A percentile compares a stretch with the other conserved stretches of the same genome.
phyloP scores from a whole-genome alignment of 1,284 basidiomycete species.

The Kalmanozyma brasiliensis region DNA sequence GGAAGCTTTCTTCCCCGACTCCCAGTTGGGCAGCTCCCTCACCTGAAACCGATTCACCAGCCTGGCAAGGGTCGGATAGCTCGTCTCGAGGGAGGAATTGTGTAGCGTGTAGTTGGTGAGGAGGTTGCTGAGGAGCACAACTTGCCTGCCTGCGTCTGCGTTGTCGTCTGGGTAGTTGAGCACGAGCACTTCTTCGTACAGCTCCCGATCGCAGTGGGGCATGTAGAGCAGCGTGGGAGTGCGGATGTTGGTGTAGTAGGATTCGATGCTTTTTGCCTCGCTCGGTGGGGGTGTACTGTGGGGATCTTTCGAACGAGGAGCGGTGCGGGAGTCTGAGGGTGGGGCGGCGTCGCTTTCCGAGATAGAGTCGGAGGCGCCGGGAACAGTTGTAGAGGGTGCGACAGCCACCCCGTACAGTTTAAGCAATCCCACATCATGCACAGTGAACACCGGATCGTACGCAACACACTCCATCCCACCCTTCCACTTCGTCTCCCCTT shows the following conservation, averaged over 20 bases:
- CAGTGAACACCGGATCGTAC: slow-evolving; percentile 36
- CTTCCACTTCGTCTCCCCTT: background rate
- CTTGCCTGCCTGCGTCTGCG: background rate
- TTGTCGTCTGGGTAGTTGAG: slow-evolving; percentile 5
- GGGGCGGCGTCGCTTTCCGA: too few species aligned
- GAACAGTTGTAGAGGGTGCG: too few species aligned
- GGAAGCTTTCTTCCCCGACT: background rate
- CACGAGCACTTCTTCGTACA: slow-evolving; percentile 32
- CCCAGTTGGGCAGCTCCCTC: slow-evolving; percentile 17
- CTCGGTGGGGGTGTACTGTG: too few species aligned
- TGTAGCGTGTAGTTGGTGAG: slow-evolving; percentile 18
- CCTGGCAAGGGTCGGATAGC: slow-evolving; percentile 1
- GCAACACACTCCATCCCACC: slow-evolving; percentile 14
- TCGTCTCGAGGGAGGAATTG: background rate
- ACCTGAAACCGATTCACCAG: background rate
- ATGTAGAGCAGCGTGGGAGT: slow-evolving; percentile 30
- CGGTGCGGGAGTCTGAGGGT: background rate
- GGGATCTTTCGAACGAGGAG: background rate
- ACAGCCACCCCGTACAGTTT: background rate
- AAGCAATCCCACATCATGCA: slow-evolving; percentile 1
- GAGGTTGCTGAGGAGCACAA: slow-evolving; percentile 23
- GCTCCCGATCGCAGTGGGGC: slow-evolving; percentile 39
- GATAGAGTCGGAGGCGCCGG: too few species aligned
- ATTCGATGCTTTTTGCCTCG: background rate
- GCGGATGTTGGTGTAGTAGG: slow-evolving; percentile 3